These are phyloP conservation scores for Rhizoclosmatium sp. DNA, from an alignment of 192 early-diverging fungal genomes.

Conservation along the genomic window DNA sequence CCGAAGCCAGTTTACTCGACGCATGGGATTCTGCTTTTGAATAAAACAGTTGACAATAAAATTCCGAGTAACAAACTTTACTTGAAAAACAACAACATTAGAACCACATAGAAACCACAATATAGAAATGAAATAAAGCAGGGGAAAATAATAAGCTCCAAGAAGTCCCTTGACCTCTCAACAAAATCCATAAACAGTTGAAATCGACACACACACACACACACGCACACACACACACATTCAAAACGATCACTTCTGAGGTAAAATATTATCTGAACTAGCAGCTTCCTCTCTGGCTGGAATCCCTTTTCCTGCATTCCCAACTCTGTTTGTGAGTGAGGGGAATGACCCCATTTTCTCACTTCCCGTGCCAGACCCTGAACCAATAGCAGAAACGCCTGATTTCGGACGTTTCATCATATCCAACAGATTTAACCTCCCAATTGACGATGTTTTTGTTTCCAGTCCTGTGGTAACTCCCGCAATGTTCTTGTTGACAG, in stretches of 20 bases:
- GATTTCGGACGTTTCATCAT: slow-evolving; percentile 23
- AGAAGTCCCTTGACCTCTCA: too few relatives aligned
- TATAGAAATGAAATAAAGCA: too few relatives aligned
- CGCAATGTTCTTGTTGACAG: not conserved
- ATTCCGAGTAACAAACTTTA: not conserved
- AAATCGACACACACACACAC: too few relatives aligned
- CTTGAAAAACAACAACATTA: slow-evolving; percentile 5
- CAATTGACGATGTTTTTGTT: slow-evolving; percentile 4
- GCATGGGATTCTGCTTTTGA: slow-evolving; percentile 30
- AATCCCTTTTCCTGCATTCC: not conserved
- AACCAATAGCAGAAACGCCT: not conserved
- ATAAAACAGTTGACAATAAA: not conserved
- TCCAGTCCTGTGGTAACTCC: not conserved
- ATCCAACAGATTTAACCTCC: slow-evolving; percentile 22
- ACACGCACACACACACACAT: too few relatives aligned
- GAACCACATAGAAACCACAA: not conserved
- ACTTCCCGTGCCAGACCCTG: not conserved
- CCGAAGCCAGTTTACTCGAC: slow-evolving; percentile 13
- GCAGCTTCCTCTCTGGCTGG: not conserved
- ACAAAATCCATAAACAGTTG: too few relatives aligned
- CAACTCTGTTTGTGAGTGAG: not conserved
- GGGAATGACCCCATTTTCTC: slow-evolving; percentile 3
- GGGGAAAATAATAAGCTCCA: too few relatives aligned
- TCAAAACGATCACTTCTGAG: too few relatives aligned
- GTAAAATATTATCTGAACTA: too few relatives aligned